A percentile compares a stretch with the other conserved stretches of the same genome.
phyloP scores from a whole-genome alignment of 768 basidiomycete species.

The Boletus sp. region DNA sequence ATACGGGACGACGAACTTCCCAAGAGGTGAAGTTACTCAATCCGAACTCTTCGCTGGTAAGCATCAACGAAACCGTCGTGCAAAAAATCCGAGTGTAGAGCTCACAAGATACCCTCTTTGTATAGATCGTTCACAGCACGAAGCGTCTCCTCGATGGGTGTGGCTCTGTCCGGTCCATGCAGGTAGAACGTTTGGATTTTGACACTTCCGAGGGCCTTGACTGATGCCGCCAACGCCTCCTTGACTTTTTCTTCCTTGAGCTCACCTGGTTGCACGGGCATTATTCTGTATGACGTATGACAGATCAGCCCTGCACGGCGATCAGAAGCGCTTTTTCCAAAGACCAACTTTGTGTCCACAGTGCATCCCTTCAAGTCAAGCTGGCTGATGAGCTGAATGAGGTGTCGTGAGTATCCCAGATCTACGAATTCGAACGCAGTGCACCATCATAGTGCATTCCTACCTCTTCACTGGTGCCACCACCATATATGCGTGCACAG shows the following conservation, averaged over 20 bases:
- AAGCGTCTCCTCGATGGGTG: conserved; percentile 46
- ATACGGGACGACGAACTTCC: conserved; percentile 24
- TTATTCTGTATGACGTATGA: conserved; percentile 24
- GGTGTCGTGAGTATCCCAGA: background rate
- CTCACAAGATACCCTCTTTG: conserved; percentile 51
- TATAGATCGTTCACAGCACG: conserved; percentile 47
- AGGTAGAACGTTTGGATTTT: conserved; percentile 7
- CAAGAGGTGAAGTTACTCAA: conserved; percentile 25
- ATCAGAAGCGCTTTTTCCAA: background rate
- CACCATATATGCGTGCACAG: conserved; percentile 6
- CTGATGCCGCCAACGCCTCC: background rate
- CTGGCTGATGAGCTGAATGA: conserved; percentile 10
- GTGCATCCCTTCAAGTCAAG: conserved; percentile 18
- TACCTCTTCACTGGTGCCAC: conserved; percentile 14
- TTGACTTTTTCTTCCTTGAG: background rate
- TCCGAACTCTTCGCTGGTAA: conserved; percentile 12
- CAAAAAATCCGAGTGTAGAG: background rate
- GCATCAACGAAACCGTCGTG: background rate
- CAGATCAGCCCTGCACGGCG: background rate
- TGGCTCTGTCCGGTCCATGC: conserved; percentile 42
- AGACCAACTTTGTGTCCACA: conserved; percentile 21
- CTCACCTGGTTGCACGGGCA: conserved; percentile 24
- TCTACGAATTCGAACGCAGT: background rate
- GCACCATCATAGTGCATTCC: background rate
- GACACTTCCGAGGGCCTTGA: background rate